Evolutionary conservation across 352 stramenopile species (phyloP).

Genomic region (Hyaloperonospora brassicae): DNA sequence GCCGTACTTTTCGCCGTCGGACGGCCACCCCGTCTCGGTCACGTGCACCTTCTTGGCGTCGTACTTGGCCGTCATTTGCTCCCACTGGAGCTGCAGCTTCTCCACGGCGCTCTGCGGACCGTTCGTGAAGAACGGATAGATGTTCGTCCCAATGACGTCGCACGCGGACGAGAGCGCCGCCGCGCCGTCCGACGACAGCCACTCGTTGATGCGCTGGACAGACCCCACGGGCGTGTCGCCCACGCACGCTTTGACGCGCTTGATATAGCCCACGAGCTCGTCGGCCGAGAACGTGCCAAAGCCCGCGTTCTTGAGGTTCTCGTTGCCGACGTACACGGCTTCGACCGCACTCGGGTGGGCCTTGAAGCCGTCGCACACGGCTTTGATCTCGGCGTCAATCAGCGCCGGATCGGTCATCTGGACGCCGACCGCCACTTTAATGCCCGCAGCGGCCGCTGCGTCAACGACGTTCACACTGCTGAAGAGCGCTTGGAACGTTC

Average conservation of each 20-base stretch:
- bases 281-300: conserved; percentile 31
- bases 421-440: conserved; percentile 63
- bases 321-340: conserved; percentile 67
- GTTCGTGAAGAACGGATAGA: conserved; percentile 72
- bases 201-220: conserved; percentile 74
- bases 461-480: conserved; percentile 43
- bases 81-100: conserved; percentile 49
- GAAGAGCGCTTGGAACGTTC: conserved; percentile 66
- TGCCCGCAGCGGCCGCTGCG: conserved; percentile 29
- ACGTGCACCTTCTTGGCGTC: conserved; percentile 33
- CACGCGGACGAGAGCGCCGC: conserved; percentile 23
- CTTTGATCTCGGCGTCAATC: conserved; percentile 44
- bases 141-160: conserved; percentile 47
- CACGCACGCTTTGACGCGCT: conserved; percentile 46
- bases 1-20: conserved; percentile 24
- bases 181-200: conserved; percentile 31
- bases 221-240: conserved; percentile 42
- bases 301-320: conserved; percentile 49
- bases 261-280: conserved; percentile 44
- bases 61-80: conserved; percentile 40
- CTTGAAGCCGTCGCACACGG: conserved; percentile 40
- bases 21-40: conserved; percentile 63
- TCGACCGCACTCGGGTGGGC: conserved; percentile 35
- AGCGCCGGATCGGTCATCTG: conserved; percentile 39
- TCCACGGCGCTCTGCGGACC: conserved; percentile 32